Evolutionary conservation across 2,329 filamentous ascomycete genomes (phyloP).

Genomic region (Diaporthe vexans): DNA sequence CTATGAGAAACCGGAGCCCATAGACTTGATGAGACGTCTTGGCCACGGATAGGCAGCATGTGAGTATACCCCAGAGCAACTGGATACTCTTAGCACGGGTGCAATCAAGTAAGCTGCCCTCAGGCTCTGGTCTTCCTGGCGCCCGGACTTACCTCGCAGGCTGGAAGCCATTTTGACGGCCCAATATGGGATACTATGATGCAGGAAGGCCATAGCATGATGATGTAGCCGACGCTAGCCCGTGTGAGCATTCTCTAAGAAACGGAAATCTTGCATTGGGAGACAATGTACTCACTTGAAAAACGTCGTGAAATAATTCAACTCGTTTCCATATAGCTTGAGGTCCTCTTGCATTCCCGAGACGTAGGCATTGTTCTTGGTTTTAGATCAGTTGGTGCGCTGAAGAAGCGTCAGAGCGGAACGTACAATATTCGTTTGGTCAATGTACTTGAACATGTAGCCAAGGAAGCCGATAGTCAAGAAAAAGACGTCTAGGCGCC

Average conservation of each 20-base stretch:
- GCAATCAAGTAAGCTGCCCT: fast-evolving
- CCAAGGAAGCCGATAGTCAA: slow-evolving; percentile 37
- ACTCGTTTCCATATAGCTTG: slow-evolving; percentile 27
- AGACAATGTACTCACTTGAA: slow-evolving; percentile 22
- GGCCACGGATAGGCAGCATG: slow-evolving; percentile 30
- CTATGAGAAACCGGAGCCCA: slow-evolving; percentile 36
- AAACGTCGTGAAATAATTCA: slow-evolving; percentile 39
- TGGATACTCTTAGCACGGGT: neutral
- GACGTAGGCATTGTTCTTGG: slow-evolving; percentile 35
- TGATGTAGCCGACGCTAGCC: slow-evolving; percentile 33
- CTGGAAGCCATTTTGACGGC: slow-evolving; percentile 33
- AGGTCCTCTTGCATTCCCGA: slow-evolving; percentile 38
- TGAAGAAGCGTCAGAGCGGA: no score
- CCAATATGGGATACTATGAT: slow-evolving; percentile 37
- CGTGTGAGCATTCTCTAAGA: neutral
- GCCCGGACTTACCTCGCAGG: slow-evolving; percentile 2
- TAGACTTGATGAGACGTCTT: slow-evolving; percentile 20
- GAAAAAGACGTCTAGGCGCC: slow-evolving; percentile 27
- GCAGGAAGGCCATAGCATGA: slow-evolving; percentile 37
- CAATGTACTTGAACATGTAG: slow-evolving; percentile 39
- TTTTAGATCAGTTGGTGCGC: neutral
- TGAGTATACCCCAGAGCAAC: slow-evolving; percentile 34
- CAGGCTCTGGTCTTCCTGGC: fast-evolving
- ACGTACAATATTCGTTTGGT: slow-evolving; percentile 35
- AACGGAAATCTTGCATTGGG: neutral